These are phyloP conservation scores for Bipolaris zeicola DNA, from an alignment of 2,329 filamentous ascomycete genomes.

Conservation along the genomic window DNA sequence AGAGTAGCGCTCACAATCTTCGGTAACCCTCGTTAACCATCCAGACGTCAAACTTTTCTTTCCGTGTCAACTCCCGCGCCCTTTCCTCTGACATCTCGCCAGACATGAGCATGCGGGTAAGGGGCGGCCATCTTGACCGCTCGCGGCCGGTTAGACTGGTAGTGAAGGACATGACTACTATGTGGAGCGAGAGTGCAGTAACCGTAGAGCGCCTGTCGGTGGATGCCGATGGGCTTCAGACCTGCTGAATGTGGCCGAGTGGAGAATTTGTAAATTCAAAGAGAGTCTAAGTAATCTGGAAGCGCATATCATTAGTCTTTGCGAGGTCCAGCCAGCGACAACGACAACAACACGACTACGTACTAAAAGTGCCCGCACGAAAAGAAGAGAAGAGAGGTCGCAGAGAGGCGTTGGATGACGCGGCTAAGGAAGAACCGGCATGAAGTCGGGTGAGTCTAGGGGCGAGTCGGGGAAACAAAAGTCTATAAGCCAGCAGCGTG, in stretches of 20 bases:
- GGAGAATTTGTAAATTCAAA: slow-evolving; percentile 27
- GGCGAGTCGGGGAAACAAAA: slow-evolving; percentile 44
- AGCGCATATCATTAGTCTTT: slow-evolving; percentile 21
- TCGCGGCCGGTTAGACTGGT: slow-evolving; percentile 57
- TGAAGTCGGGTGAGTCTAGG: slow-evolving; percentile 42
- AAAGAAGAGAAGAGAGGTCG: slow-evolving; percentile 42
- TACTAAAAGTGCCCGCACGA: slow-evolving; percentile 48
- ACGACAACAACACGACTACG: slow-evolving; percentile 24
- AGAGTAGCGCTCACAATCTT: slow-evolving; percentile 66
- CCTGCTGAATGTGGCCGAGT: slow-evolving; percentile 47
- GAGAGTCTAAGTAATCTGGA: slow-evolving; percentile 41
- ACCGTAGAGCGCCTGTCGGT: slow-evolving; percentile 27
- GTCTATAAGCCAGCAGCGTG: slow-evolving; percentile 44
- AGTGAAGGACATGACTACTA: slow-evolving; percentile 40
- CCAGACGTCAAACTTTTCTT: slow-evolving; percentile 80
- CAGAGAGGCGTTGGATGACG: slow-evolving; percentile 32
- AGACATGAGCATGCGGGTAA: slow-evolving; percentile 81
- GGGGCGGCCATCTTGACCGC: slow-evolving; percentile 79
- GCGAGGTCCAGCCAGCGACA: slow-evolving; percentile 8
- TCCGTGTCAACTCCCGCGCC: slow-evolving; percentile 69
- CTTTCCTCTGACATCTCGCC: slow-evolving; percentile 79
- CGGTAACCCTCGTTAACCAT: slow-evolving; percentile 89
- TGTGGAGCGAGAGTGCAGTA: slow-evolving; percentile 16
- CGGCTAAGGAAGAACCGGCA: slow-evolving; percentile 50
- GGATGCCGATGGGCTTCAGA: slow-evolving; percentile 44